Evolutionary conservation across 495 filamentous ascomycete species (phyloP).

Genomic region (Lophiostoma macrostomum): DNA sequence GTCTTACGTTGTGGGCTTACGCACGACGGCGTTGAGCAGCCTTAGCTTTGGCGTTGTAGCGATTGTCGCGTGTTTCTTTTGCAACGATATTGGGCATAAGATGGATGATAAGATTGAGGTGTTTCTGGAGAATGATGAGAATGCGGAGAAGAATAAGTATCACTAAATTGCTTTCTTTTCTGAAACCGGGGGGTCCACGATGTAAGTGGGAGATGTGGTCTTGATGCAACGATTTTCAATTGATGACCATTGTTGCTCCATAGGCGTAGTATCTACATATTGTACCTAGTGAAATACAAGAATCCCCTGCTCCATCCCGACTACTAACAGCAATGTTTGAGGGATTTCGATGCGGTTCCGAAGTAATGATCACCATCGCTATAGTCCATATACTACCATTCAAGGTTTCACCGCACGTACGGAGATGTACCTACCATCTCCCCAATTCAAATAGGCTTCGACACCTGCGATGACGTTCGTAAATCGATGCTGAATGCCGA

Average conservation of each 20-base stretch:
- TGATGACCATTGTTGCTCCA: too few species aligned
- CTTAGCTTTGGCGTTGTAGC: slow-evolving; percentile 34
- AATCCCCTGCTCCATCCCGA: too few species aligned
- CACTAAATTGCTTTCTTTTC: slow-evolving; percentile 25
- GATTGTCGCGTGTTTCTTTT: slow-evolving; percentile 35
- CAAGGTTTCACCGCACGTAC: slow-evolving; percentile 23
- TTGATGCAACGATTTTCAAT: too few species aligned
- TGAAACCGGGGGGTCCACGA: slow-evolving; percentile 29
- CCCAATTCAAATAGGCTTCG: slow-evolving; percentile 37
- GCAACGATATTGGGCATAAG: slow-evolving; percentile 36
- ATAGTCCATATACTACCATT: too few species aligned
- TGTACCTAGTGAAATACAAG: too few species aligned
- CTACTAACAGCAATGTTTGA: too few species aligned
- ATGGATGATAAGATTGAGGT: slow-evolving; percentile 31
- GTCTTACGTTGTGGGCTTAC: slow-evolving; percentile 13
- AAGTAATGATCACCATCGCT: too few species aligned
- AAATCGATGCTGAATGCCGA: slow-evolving; percentile 48
- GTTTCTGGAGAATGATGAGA: slow-evolving; percentile 29
- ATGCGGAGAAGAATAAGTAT: slow-evolving; percentile 23
- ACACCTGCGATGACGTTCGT: slow-evolving; percentile 50
- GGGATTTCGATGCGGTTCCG: too few species aligned
- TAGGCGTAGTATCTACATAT: too few species aligned
- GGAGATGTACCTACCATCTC: slow-evolving; percentile 23
- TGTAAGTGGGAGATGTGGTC: too few species aligned
- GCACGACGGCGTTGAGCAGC: slow-evolving; percentile 21